phyloP scores from a whole-genome alignment of 192 early-diverging fungal genomes.

The Dissophora globulifera region DNA sequence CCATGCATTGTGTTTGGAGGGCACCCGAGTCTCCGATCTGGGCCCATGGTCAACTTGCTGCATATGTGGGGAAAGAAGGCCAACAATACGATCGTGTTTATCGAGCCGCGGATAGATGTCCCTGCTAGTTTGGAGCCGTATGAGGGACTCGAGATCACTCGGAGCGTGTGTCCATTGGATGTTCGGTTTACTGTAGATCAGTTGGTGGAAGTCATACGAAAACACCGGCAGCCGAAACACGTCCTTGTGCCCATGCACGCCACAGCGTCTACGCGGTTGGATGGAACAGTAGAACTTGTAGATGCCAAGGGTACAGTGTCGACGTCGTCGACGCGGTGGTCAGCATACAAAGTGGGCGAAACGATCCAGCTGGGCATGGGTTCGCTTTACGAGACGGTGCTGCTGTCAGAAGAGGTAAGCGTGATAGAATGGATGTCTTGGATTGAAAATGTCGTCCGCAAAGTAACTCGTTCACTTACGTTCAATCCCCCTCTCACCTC shows the following conservation, averaged over 20 bases:
- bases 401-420: slow-evolving; percentile 49
- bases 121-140: slow-evolving; percentile 41
- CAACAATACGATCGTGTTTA: slow-evolving; percentile 59
- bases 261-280: slow-evolving; percentile 6
- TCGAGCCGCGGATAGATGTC: slow-evolving; percentile 54
- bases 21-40: slow-evolving; percentile 55
- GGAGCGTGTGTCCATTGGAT: slow-evolving; percentile 40
- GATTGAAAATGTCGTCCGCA: too few species aligned
- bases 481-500: background rate
- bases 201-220: slow-evolving; percentile 38
- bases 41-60: slow-evolving; percentile 56
- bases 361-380: slow-evolving; percentile 41
- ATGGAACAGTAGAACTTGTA: slow-evolving; percentile 17
- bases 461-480: background rate
- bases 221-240: slow-evolving; percentile 37
- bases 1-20: slow-evolving; percentile 74
- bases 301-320: slow-evolving; percentile 34
- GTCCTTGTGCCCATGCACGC: slow-evolving; percentile 38
- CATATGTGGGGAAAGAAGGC: slow-evolving; percentile 59
- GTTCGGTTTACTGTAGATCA: slow-evolving; percentile 50
- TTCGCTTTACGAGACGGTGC: slow-evolving; percentile 44
- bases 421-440: too few species aligned
- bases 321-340: slow-evolving; percentile 29
- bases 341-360: slow-evolving; percentile 32
- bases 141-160: slow-evolving; percentile 48